These are phyloP conservation scores for Candida boidinii DNA, from an alignment of 805 yeast genomes.

Conservation along the genomic window DNA sequence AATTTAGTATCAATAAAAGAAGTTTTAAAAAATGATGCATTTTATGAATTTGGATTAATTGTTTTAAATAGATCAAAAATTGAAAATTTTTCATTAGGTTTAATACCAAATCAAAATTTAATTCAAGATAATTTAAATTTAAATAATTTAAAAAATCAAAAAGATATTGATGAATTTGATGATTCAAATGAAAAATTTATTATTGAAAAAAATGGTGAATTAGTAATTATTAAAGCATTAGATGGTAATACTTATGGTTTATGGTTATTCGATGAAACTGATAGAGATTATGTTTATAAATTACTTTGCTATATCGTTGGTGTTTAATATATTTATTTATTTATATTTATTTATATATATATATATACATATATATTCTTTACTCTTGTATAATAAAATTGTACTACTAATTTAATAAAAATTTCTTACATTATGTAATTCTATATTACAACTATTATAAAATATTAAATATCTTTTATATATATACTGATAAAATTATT, in stretches of 20 bases:
- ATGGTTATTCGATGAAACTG: conserved; percentile 68
- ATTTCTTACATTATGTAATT: no score
- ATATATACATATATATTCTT: no score
- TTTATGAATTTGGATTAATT: conserved; percentile 58
- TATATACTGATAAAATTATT: no score
- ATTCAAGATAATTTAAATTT: no score
- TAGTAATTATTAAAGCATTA: conserved; percentile 60
- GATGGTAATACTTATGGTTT: conserved; percentile 68
- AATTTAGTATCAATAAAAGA: conserved; percentile 14
- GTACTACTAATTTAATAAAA: no score
- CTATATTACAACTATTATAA: no score
- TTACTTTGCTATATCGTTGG: no score
- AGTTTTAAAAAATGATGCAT: conserved; percentile 28
- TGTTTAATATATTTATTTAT: no score
- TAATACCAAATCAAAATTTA: conserved; percentile 43
- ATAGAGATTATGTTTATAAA: conserved; percentile 51
- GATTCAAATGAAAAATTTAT: conserved; percentile 38
- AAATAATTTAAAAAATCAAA: no score
- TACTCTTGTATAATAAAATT: no score
- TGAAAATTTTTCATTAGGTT: conserved; percentile 64
- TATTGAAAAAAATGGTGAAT: conserved; percentile 59
- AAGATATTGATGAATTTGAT: not conserved
- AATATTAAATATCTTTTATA: no score
- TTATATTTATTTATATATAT: no score
- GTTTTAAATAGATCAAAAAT: conserved; percentile 62